phyloP scores from a whole-genome alignment of 179 eudicot species.

The Drosera spatulata region DNA sequence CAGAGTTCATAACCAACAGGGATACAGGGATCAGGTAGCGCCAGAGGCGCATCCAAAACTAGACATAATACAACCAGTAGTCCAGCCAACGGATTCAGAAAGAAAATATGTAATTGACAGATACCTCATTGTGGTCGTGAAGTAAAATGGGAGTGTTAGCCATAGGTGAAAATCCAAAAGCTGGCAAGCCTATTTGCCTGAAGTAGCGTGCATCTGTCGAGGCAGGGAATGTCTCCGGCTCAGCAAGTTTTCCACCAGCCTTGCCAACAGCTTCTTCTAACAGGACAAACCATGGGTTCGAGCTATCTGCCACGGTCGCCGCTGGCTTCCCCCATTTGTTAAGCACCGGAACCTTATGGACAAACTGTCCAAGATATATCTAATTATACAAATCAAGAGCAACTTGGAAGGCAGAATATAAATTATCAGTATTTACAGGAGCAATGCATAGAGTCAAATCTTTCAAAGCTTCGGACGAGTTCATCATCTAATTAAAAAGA shows the following conservation, averaged over 20 bases:
- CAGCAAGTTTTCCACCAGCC: slow-evolving; percentile 56
- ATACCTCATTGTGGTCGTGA: slow-evolving; percentile 95
- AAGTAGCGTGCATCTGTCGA: slow-evolving; percentile 85
- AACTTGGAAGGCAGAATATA: too few species aligned
- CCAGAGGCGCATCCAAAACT: too few species aligned
- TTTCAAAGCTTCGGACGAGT: too few species aligned
- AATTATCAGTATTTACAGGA: too few species aligned
- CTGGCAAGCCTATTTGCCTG: slow-evolving; percentile 63
- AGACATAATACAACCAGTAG: too few species aligned
- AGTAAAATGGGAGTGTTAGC: slow-evolving; percentile 83
- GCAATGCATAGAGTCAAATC: too few species aligned
- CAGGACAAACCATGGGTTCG: slow-evolving; percentile 88
- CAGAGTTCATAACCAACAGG: too few species aligned
- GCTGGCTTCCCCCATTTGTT: slow-evolving; percentile 60
- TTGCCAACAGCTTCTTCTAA: slow-evolving; percentile 51
- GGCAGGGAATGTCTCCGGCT: slow-evolving; percentile 78
- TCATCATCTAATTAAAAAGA: too few species aligned
- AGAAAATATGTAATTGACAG: slow-evolving; percentile 4
- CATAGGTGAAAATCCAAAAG: slow-evolving; percentile 93
- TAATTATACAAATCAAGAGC: too few species aligned
- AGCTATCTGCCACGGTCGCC: slow-evolving; percentile 42
- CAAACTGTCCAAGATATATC: slow-evolving; percentile 59
- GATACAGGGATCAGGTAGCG: too few species aligned
- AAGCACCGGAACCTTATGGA: slow-evolving; percentile 50
- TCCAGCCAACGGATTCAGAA: not conserved